A percentile compares a stretch with the other conserved stretches of the same genome.
Conservation (phyloP, 202 grass and related monocot species). For the Saccharum hybrid region DNA sequence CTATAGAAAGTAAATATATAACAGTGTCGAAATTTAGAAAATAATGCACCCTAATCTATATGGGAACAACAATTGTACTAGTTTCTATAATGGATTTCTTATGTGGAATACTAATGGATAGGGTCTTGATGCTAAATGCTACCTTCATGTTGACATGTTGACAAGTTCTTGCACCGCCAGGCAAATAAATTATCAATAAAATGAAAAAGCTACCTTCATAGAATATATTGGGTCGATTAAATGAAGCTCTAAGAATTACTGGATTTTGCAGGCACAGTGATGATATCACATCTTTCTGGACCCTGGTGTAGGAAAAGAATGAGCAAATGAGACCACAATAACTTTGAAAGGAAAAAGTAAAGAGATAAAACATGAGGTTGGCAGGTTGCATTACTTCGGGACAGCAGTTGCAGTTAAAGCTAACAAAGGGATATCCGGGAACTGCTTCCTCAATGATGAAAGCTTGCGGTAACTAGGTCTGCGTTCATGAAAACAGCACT, state of each 20-base stretch:
- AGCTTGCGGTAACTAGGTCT: slow-evolving; percentile 95
- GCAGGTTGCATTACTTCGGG: slow-evolving; percentile 62
- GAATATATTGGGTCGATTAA: slow-evolving; percentile 98
- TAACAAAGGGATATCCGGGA: slow-evolving; percentile 87
- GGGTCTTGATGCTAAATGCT: not conserved
- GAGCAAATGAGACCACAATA: slow-evolving; percentile 21
- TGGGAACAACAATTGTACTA: not conserved
- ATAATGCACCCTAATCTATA: slow-evolving; percentile 18
- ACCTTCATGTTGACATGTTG: not conserved
- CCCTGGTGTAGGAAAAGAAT: slow-evolving; percentile 47
- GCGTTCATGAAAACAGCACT: slow-evolving; percentile 42
- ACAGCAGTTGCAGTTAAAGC: slow-evolving; percentile 94
- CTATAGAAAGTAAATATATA: slow-evolving; percentile 19
- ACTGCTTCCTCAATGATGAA: slow-evolving; percentile 85
- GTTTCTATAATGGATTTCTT: not conserved
- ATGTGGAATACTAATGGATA: not conserved
- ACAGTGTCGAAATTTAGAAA: not conserved
- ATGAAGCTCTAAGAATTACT: slow-evolving; percentile 83
- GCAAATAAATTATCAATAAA: slow-evolving; percentile 30
- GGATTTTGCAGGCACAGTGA: slow-evolving; percentile 78
- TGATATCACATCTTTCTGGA: slow-evolving; percentile 85
- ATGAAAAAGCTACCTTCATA: slow-evolving; percentile 76
- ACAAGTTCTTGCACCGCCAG: not conserved
- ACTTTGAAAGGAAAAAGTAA: slow-evolving; percentile 1
- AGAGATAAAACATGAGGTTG: slow-evolving; percentile 13